Base-by-base conservation (phyloP, 495 filamentous ascomycete species). In the Lasiosphaeriaceae sp. region DNA sequence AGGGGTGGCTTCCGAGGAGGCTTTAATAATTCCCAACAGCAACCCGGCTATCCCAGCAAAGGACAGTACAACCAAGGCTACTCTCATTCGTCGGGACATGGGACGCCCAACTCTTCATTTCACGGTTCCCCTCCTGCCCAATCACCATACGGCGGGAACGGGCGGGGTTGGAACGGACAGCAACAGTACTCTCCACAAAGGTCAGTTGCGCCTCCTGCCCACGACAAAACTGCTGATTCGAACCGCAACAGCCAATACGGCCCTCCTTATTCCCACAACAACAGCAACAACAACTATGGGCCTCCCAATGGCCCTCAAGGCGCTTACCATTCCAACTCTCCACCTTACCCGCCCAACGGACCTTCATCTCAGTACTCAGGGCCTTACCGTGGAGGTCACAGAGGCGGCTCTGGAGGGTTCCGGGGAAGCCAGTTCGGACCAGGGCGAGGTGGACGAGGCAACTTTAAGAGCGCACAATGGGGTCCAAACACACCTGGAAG, bases 81-180 rank as follows among this genome's bases (percentile, higher is more conserved):
- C 62, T 74, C 81, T 24, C 78, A 78, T 29, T 84, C 85, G 20
- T 78, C 86, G 6, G 81, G 83, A 17, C 80, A 83, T 49, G 72
- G 72, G 39, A 83, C 79, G 26, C 80, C 85, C 34, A 77, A 73
- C 50, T 80, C 79, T 35, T 86, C 85, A n/a, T 81, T 81, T 59
- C 83, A 84, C 58, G 82, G 79, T 21, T 90, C 86, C 11, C 88
- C 89, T 35, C 82, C 82, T 39, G 78, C 82, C 9, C 78, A 81
- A 48, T 90, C 88, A 23, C 86, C 88, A 1, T 86, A 86, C 67
- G 76, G 78, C 26, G 75, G 83, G 61, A 81, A 81, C 21, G 80
- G 80, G 23, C 83, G 85, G 74, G 74, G 72, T 58, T 82, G 82
- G 60, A 80, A 74, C 57, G 69, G 73, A 34, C 79, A 79, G 63